Percentiles rank a stretch among this genome's conserved stretches.
Conservation (phyloP, 495 filamentous ascomycete species). For the Aspergillus cavernicola region DNA sequence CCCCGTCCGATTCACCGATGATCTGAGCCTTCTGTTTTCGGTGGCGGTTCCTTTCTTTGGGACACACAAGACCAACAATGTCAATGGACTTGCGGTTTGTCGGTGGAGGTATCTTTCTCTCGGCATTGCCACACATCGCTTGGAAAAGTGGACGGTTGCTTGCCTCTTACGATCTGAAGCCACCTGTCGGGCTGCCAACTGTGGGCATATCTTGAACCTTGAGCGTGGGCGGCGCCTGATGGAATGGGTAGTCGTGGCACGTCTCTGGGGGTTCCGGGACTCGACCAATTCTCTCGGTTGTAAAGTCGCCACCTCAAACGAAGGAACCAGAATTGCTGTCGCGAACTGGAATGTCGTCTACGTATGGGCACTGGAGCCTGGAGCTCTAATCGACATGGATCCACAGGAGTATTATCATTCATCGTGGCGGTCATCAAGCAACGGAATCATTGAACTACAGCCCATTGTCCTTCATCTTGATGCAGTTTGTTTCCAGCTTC, state of each 20-base stretch:
- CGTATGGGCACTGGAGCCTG: slow-evolving; percentile 44
- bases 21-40: slow-evolving; percentile 32
- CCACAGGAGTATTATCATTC: slow-evolving; percentile 29
- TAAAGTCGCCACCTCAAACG: slow-evolving; percentile 37
- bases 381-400: slow-evolving; percentile 28
- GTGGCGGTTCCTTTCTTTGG: slow-evolving; percentile 43
- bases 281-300: slow-evolving; percentile 38
- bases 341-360: slow-evolving; percentile 45
- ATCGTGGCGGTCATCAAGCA: slow-evolving; percentile 20
- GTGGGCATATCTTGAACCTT: slow-evolving; percentile 38
- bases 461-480: slow-evolving; percentile 33
- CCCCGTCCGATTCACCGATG: slow-evolving; percentile 24
- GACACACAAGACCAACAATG: slow-evolving; percentile 24
- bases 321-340: slow-evolving; percentile 40
- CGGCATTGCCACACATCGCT: slow-evolving; percentile 37
- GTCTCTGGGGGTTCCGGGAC: slow-evolving; percentile 39
- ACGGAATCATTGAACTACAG: slow-evolving; percentile 27
- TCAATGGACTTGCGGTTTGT: slow-evolving; percentile 19
- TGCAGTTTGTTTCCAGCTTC: slow-evolving; percentile 40
- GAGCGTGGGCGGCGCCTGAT: slow-evolving; percentile 38
- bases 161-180: slow-evolving; percentile 37
- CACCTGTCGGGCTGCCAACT: slow-evolving; percentile 19
- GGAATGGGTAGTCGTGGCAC: slow-evolving; percentile 36
- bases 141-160: slow-evolving; percentile 39
- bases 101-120: slow-evolving; percentile 42